These are phyloP conservation scores for Xylariaceae sp. DNA, from an alignment of 2,329 filamentous ascomycete species.

Conservation along the genomic window DNA sequence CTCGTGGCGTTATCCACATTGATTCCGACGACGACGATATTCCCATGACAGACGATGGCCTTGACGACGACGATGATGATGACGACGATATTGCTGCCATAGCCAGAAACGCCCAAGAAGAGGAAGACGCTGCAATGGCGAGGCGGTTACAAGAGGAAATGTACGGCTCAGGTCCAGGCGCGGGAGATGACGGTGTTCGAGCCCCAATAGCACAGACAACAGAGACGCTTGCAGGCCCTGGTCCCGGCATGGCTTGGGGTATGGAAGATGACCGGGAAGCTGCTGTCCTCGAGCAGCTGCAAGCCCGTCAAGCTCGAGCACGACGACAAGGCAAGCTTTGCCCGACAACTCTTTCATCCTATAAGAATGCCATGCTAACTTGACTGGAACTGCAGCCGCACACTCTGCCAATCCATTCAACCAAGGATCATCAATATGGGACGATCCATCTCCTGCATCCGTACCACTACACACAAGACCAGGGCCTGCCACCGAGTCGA, in stretches of 20 bases:
- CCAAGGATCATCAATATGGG: constrained; percentile 30
- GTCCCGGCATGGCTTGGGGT: constrained; percentile 40
- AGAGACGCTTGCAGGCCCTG: constrained; percentile 81
- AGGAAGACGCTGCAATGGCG: constrained; percentile 93
- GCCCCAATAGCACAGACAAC: constrained; percentile 89
- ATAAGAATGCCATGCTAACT: constrained; percentile 4
- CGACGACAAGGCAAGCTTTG: constrained; percentile 18
- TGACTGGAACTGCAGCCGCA: constrained; percentile 4
- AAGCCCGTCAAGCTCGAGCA: constrained; percentile 39
- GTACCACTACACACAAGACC: constrained; percentile 30
- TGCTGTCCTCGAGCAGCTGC: constrained; percentile 63
- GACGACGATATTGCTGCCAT: constrained; percentile 40
- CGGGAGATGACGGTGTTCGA: constrained; percentile 52
- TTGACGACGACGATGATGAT: constrained; percentile 37
- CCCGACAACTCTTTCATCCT: background rate
- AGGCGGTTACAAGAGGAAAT: constrained; percentile 87
- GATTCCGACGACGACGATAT: constrained; percentile 43
- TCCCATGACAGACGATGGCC: constrained; percentile 22
- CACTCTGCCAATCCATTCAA: constrained; percentile 27
- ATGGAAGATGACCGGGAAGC: constrained; percentile 54
- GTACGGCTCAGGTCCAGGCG: constrained; percentile 50
- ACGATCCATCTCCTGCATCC: constrained; percentile 40
- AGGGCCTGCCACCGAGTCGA: constrained; percentile 43
- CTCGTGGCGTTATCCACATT: constrained; percentile 64
- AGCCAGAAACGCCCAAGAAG: constrained; percentile 54